Evolutionary conservation across 129 eudicot species (phyloP), one percentile per base, ranked within the genome.

Genomic region (Chrysanthemum lavandulifolium): DNA sequence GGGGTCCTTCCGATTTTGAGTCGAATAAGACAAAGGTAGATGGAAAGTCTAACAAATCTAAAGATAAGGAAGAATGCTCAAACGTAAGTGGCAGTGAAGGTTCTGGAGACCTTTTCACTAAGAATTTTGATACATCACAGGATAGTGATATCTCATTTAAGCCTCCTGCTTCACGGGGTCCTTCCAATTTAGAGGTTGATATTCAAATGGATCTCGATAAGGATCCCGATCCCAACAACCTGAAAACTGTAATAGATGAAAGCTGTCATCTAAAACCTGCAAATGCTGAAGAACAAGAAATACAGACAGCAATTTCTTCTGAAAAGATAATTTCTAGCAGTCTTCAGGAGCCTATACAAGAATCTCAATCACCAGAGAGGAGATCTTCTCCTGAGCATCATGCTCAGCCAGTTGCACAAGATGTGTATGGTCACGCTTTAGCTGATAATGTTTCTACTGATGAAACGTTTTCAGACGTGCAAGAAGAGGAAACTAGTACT

Each of bases 21-120:
- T 65, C 84, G 6, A 82, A 49, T 68, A 73, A 60, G 47, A 72
- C 27, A 59, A 88, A 85, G 71, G 72, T 31, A 69, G 82, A 73
- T 78, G 73, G 76, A 57, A 73, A 23, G 25, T 68, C 78, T 60
- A 79, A 77, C 12, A 76, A 65, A 61, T 73, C 74, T 72, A 73
- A 80, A 69, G 76, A 87, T 60, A 68, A 47, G 36, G 83, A 79
- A 69, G 80, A 12, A 63, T 58, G 75, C 18, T 58, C 76, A 54
- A 69, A 62, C 47, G 61, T 33, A 73, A 86, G 73, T 66, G 83
- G 47, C 23, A 73, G 78, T 78, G 82, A 79, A 82, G 74, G 61
- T 62, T 80, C 81, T 69, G 77, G 75, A 48, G 67, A 57, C 61
- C 76, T 81, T 36, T 71, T 65, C 10, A 59, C 23, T 73, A 76